Percentiles rank a stretch among this genome's conserved stretches.
These are phyloP conservation scores for Euclidium syriacum DNA, from an alignment of 345 rosid species.

Conservation along the genomic window DNA sequence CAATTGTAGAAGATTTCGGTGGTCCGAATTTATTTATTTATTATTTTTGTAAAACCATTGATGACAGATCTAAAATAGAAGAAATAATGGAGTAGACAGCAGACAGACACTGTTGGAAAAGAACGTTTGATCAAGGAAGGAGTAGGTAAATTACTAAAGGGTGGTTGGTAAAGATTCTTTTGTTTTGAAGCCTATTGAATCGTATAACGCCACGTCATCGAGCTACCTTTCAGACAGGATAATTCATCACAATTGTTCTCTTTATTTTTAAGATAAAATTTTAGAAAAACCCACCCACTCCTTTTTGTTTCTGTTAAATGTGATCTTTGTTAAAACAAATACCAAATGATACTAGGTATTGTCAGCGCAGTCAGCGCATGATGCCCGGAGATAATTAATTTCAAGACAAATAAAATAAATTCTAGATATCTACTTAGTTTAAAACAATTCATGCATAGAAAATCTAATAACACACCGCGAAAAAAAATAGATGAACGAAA, in stretches of 20 bases:
- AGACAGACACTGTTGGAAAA: conserved; percentile 2
- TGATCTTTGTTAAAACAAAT: too few relatives aligned
- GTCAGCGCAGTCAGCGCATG: too few relatives aligned
- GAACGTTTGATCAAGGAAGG: background rate
- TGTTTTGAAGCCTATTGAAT: background rate
- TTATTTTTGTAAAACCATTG: too few relatives aligned
- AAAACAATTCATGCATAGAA: too few relatives aligned
- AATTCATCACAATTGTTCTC: background rate
- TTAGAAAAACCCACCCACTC: background rate
- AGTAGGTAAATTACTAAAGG: conserved; percentile 18
- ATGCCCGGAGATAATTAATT: too few relatives aligned
- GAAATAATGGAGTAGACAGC: conserved; percentile 12
- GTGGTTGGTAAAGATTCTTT: conserved; percentile 24
- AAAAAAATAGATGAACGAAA: too few relatives aligned
- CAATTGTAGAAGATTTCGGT: too few relatives aligned
- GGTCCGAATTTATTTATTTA: too few relatives aligned
- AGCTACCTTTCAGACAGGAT: background rate
- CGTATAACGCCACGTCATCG: background rate
- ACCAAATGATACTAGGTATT: too few relatives aligned
- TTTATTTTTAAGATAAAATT: background rate
- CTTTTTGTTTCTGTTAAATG: background rate
- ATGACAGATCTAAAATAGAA: background rate
- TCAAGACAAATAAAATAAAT: too few relatives aligned
- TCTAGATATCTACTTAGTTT: too few relatives aligned
- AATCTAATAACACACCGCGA: too few relatives aligned